phyloP scores from a whole-genome alignment of 2,329 filamentous ascomycete species.

The Falciphora oryzae region DNA sequence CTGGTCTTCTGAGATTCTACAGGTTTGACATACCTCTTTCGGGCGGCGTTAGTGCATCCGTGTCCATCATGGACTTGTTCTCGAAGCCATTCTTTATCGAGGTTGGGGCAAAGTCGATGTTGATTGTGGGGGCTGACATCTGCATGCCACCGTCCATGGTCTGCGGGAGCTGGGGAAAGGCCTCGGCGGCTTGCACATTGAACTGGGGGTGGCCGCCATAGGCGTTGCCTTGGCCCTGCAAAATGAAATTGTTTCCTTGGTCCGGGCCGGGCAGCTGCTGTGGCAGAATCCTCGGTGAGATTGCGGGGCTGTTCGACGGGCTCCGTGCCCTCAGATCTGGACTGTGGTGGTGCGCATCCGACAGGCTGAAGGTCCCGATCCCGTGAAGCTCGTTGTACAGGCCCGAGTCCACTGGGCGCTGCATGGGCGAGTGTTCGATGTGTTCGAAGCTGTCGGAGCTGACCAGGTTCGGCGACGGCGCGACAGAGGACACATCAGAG shows the following conservation, averaged over 20 bases:
- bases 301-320: conserved; percentile 68
- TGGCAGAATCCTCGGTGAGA: conserved; percentile 56
- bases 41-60: conserved; percentile 80
- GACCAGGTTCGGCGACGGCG: conserved; percentile 69
- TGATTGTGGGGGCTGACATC: conserved; percentile 91
- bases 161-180: conserved; percentile 46
- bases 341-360: conserved; percentile 57
- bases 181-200: conserved; percentile 38
- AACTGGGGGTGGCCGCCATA: conserved; percentile 34
- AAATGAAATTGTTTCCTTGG: conserved; percentile 38
- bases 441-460: conserved; percentile 72
- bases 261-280: conserved; percentile 48
- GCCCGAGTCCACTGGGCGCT: conserved; percentile 64
- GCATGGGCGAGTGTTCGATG: conserved; percentile 68
- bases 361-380: conserved; percentile 75
- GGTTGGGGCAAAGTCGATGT: conserved; percentile 83
- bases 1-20: background rate
- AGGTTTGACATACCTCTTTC: conserved; percentile 49
- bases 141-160: conserved; percentile 56
- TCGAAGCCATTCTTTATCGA: conserved; percentile 59
- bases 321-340: conserved; percentile 61
- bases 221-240: conserved; percentile 34
- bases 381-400: conserved; percentile 74
- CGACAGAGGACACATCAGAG: conserved; percentile 82
- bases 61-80: conserved; percentile 58